Conservation (phyloP, 441 rosid species). For the Mallotus repandus region DNA sequence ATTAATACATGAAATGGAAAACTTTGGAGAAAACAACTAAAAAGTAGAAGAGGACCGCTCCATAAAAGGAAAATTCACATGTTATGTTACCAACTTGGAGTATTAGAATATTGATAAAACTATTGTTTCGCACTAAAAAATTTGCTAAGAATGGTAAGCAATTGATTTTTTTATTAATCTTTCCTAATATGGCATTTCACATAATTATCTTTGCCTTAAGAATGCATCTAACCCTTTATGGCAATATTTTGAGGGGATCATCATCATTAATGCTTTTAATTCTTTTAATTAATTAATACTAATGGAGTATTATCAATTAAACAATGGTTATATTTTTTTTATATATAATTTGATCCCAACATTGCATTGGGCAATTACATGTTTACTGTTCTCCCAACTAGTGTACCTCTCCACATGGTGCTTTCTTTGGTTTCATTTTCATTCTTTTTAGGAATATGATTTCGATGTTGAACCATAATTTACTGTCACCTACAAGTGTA, state of each 20-base stretch:
- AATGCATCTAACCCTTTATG: constrained; percentile 24
- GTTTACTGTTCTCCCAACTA: not conserved
- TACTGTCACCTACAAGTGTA: too few relatives aligned
- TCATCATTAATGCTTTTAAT: constrained; percentile 9
- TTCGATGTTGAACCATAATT: too few relatives aligned
- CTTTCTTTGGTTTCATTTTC: too few relatives aligned
- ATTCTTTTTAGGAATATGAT: too few relatives aligned
- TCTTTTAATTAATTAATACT: not conserved
- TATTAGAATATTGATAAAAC: constrained; percentile 24
- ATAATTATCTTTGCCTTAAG: not conserved
- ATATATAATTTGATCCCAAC: constrained; percentile 2
- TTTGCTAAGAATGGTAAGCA: constrained; percentile 5
- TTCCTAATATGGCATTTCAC: constrained; percentile 39
- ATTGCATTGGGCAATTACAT: not conserved
- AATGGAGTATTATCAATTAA: not conserved
- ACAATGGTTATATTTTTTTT: not conserved
- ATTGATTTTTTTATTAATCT: constrained; percentile 9
- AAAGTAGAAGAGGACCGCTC: constrained; percentile 14
- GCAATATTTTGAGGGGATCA: constrained; percentile 20
- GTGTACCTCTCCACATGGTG: not conserved
- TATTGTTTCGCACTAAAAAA: constrained; percentile 23
- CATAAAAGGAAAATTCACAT: not conserved
- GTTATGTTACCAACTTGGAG: constrained; percentile 14
- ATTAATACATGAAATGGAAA: not conserved
- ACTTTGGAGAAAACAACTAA: not conserved